Evolutionary conservation across 805 yeast genomes (phyloP), one percentile per base, ranked within the genome.

Genomic region (Pichia heedii): DNA sequence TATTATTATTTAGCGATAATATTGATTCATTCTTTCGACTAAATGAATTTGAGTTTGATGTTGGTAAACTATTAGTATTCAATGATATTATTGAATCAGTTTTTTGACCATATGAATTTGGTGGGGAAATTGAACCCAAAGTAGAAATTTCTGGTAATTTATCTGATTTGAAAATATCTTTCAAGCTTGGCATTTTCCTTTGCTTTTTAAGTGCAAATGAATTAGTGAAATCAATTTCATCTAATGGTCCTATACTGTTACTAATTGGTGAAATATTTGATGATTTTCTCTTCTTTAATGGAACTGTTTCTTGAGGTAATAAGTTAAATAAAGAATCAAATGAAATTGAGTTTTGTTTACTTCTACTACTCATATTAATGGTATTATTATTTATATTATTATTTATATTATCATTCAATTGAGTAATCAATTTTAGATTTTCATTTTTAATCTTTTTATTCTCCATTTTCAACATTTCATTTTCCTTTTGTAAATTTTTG

Each of bases 271-370:
- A 53, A 10, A 22, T 20, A 37, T 13, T 11, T 15, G 10, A 9
- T 13, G 19, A 16, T 15, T 11, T 24, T 21, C 36, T 39, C 40
- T 70, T 64, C 27, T 68, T 66, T 47, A 81, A 63, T 1, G 84
- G 74, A 1, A 83, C 90, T 0, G 90, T 84, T 15, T 78, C 73
- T 70, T 73, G 67, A 9, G 89, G 86, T 45, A 69, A 68, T 50
- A 80, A 72, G 16, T 49, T 42, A n/a, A 44, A 36, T 10, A 45
- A 18, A 3, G 44, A 33, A 13, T 45, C 48, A 29, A 29, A 29
- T 29, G 32, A 10, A 15, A 29, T 15, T 13, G 32, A 29, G 18
- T 29, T 29, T 15, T 29, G n/a, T 29, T 29, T 15, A 10, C 6
- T 42, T 22, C 13, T n/a, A 26, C n/a, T 32, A 15, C 7, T n/a